phyloP scores from a whole-genome alignment of 768 basidiomycete species.

The Auriculariales sp. region DNA sequence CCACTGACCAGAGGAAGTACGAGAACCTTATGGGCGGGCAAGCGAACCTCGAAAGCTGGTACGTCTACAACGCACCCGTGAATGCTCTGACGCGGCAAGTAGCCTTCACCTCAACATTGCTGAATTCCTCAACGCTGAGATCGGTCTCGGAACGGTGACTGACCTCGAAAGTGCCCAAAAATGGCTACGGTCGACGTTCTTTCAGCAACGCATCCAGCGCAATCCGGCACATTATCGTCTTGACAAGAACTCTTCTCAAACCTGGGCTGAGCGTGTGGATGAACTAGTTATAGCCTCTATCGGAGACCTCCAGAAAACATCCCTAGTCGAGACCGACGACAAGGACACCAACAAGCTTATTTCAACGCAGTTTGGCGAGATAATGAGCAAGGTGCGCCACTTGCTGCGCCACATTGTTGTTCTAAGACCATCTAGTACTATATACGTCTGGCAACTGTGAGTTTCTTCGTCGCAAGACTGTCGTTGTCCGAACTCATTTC shows the following conservation, averaged over 20 bases:
- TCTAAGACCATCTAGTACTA: conserved; percentile 39
- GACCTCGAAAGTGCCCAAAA: conserved; percentile 51
- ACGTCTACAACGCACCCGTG: too few species aligned
- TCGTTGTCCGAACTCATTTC: background rate
- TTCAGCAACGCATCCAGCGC: conserved; percentile 72
- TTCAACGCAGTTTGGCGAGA: conserved; percentile 67
- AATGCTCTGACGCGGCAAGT: too few species aligned
- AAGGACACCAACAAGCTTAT: conserved; percentile 23
- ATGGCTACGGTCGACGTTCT: conserved; percentile 78
- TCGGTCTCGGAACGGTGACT: conserved; percentile 73
- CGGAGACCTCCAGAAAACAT: conserved; percentile 38
- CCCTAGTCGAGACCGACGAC: conserved; percentile 38
- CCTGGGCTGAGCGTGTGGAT: conserved; percentile 60
- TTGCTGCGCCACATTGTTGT: background rate
- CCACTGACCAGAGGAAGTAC: conserved; percentile 58
- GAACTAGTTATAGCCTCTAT: conserved; percentile 61
- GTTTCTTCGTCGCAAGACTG: conserved; percentile 7
- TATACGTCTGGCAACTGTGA: conserved; percentile 53
- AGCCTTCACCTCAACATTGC: conserved; percentile 66
- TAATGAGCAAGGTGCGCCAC: conserved; percentile 64
- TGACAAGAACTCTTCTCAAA: conserved; percentile 32
- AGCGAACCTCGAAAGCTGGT: conserved; percentile 76
- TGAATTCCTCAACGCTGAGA: conserved; percentile 92
- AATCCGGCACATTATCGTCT: conserved; percentile 71
- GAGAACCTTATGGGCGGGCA: conserved; percentile 49